Percentiles rank a stretch among this genome's conserved stretches.
Conservation (phyloP, 2,329 filamentous ascomycete genomes). For the Stagonosporopsis tanaceti region DNA sequence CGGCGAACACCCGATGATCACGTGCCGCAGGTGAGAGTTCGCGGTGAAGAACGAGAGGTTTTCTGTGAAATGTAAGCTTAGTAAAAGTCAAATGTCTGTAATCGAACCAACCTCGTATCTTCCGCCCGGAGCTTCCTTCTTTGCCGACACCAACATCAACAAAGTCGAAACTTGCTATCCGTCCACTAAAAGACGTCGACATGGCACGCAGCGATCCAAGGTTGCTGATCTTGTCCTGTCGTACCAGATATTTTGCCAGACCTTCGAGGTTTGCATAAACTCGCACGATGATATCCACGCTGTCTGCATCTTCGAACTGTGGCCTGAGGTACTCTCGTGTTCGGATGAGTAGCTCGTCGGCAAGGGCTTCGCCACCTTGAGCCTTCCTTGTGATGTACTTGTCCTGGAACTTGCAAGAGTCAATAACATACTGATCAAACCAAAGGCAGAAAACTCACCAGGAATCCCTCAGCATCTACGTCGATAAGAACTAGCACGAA, state of each 20-base stretch:
- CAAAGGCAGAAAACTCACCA: slow-evolving; percentile 27
- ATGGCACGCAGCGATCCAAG: slow-evolving; percentile 47
- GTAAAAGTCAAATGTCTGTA: background rate
- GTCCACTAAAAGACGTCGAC: slow-evolving; percentile 47
- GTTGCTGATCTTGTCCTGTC: slow-evolving; percentile 46
- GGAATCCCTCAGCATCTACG: slow-evolving; percentile 48
- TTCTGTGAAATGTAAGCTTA: slow-evolving; percentile 32
- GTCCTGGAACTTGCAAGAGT: slow-evolving; percentile 44
- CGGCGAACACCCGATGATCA: slow-evolving; percentile 46
- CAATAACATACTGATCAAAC: background rate
- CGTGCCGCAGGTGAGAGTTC: slow-evolving; percentile 46
- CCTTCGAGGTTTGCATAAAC: slow-evolving; percentile 49
- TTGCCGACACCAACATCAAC: slow-evolving; percentile 48
- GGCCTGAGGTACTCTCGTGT: slow-evolving; percentile 48
- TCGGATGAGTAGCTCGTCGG: slow-evolving; percentile 46
- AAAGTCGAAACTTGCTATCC: slow-evolving; percentile 49
- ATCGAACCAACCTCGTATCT: slow-evolving; percentile 41
- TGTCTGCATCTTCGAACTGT: slow-evolving; percentile 46
- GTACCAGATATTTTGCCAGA: slow-evolving; percentile 47
- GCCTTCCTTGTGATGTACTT: slow-evolving; percentile 47
- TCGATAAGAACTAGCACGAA: slow-evolving; percentile 50
- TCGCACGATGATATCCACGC: slow-evolving; percentile 45
- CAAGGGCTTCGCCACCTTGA: slow-evolving; percentile 46
- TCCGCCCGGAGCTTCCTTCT: slow-evolving; percentile 44
- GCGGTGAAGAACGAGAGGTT: slow-evolving; percentile 46